Evolutionary conservation across 129 eudicot genomes (phyloP), one percentile per base, ranked within the genome.

Genomic region (Ambrosia trifida): DNA sequence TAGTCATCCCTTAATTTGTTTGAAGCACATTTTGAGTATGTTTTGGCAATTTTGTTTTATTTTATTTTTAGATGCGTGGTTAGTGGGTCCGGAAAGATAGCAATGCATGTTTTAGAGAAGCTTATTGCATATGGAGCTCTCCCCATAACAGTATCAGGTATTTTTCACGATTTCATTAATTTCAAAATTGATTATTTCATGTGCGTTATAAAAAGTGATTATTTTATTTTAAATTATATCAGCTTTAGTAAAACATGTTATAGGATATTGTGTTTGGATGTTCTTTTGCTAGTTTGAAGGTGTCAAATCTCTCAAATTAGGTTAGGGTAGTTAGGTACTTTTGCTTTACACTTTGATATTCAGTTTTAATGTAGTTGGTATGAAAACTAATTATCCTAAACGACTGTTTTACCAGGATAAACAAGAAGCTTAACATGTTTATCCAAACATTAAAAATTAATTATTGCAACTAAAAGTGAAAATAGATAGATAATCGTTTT

Each of bases 21-120:
- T 57, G 17, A 57, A 24, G 64, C 64, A 28, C 64, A 24, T 57
- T 11, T 57, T 28, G n/a, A 28, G 4, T 3, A 0, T 8, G 61
- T 54, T 54, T 46, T 40, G 13, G 10, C 31, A 60, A 11, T 62
- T 76, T 20, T 11, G 11, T 57, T 62, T 28, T 72, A 47, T 58
- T 77, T 75, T 72, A 40, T 47, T 72, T 63, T 19, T 78, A 95
- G 99, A 74, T 95, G 99, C 74, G 99, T 67, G 56, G 91, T 95
- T 82, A 95, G 97, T 78, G 99, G 99, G 75, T 90, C 96, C 66
- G 97, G 99, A 74, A 95, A 95, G 87, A 88, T 90, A 69, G 91
- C 99, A 79, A 74, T 95, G 97, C 94, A 95, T 83, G 97, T 95
- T 52, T 81, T 90, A 46, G 99, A 95, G 80, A 95, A 95, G 91